phyloP scores from a whole-genome alignment of 169 alveolate species.

The Cryptosporidium sp. region DNA sequence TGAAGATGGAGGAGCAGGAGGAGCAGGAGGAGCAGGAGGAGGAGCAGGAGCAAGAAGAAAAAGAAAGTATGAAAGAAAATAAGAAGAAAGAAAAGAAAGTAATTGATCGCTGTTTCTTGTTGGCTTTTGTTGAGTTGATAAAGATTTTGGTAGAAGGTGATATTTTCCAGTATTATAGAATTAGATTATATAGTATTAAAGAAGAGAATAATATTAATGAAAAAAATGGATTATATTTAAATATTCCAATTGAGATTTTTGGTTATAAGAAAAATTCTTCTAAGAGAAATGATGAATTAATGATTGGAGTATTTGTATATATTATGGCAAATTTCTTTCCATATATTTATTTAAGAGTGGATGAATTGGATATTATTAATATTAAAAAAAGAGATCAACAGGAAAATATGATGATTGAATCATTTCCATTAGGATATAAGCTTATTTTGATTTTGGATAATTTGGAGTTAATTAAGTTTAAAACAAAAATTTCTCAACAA shows the following conservation, averaged over 20 bases:
- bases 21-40: too few species aligned
- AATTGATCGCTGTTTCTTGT: not conserved
- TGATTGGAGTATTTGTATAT: not conserved
- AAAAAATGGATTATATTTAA: not conserved
- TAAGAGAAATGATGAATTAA: not conserved
- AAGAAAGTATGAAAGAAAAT: too few species aligned
- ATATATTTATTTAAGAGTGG: not conserved
- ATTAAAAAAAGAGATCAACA: not conserved
- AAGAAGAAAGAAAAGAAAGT: not conserved
- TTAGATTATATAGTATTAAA: not conserved
- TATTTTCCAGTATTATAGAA: not conserved
- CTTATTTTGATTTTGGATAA: constrained; percentile 17
- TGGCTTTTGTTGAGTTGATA: constrained; percentile 14
- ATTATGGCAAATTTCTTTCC: constrained; percentile 29
- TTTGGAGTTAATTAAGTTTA: not conserved
- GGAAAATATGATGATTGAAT: not conserved
- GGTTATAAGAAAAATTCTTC: not conserved
- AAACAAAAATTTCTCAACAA: too few species aligned
- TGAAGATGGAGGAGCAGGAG: not conserved
- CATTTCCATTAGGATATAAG: constrained; percentile 18
- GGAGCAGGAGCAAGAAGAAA: not conserved
- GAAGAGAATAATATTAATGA: not conserved
- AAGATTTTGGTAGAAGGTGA: not conserved
- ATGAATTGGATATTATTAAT: not conserved
- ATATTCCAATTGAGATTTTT: constrained; percentile 31